Conservation (phyloP, 2,329 filamentous ascomycete genomes). For the Metarhizium brunneum region DNA sequence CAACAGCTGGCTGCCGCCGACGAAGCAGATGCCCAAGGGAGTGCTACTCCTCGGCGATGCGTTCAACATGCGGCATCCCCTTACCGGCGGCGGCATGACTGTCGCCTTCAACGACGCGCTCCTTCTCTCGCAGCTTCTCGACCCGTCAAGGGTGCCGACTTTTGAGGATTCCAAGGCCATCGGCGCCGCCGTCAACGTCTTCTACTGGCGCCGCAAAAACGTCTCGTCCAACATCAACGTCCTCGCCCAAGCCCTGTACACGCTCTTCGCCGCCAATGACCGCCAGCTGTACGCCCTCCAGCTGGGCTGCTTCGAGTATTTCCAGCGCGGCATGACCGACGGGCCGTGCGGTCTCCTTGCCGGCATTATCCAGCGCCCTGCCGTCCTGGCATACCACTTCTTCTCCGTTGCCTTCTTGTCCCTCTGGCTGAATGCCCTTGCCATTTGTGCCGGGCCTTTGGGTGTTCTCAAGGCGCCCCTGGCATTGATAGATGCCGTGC, state of each 20-base stretch:
- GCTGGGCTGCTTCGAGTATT: conserved; percentile 87
- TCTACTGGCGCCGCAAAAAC: conserved; percentile 83
- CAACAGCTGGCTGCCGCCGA: conserved; percentile 84
- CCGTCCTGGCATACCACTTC: conserved; percentile 82
- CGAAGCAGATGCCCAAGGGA: conserved; percentile 46
- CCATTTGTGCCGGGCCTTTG: conserved; percentile 21
- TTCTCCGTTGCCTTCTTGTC: conserved; percentile 85
- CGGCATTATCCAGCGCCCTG: conserved; percentile 68
- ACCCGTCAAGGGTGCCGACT: conserved; percentile 56
- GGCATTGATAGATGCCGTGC: conserved; percentile 52
- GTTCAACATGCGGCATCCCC: conserved; percentile 98
- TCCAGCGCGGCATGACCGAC: conserved; percentile 64
- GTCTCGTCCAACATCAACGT: conserved; percentile 90
- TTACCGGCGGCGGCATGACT: conserved; percentile 97
- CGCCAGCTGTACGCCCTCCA: conserved; percentile 70
- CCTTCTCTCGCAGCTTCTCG: conserved; percentile 64
- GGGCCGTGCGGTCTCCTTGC: conserved; percentile 75
- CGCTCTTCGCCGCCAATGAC: conserved; percentile 80
- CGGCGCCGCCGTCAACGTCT: conserved; percentile 56
- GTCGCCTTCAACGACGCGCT: conserved; percentile 91
- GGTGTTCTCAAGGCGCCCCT: conserved; percentile 44
- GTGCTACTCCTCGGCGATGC: conserved; percentile 85
- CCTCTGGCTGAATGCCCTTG: conserved; percentile 55
- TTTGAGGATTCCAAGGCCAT: conserved; percentile 61
- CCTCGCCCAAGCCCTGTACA: conserved; percentile 88